These are phyloP conservation scores for Trifolium fragiferum DNA, from an alignment of 306 rosid species.

Conservation along the genomic window DNA sequence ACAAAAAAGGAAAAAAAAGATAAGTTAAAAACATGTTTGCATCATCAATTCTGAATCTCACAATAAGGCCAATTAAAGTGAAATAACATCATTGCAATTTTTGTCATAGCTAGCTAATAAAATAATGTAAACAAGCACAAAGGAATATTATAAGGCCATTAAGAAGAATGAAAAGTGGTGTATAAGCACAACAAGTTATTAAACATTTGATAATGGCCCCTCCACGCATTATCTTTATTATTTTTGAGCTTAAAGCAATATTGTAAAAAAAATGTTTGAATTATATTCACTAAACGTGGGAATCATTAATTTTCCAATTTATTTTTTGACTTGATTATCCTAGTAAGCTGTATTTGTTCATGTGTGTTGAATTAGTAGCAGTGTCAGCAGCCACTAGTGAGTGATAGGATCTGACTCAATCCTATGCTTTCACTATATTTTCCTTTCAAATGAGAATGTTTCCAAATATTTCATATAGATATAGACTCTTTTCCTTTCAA, in stretches of 20 bases:
- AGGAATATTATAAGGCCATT: conserved; percentile 21
- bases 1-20: conserved; percentile 4
- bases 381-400: conserved; percentile 60
- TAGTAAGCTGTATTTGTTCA: conserved; percentile 21
- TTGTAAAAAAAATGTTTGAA: conserved; percentile 23
- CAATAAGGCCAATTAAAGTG: conserved; percentile 39
- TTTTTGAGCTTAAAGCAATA: conserved; percentile 9
- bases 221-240: conserved; percentile 35
- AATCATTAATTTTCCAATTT: conserved; percentile 31
- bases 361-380: conserved; percentile 37
- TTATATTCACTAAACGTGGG: conserved; percentile 34
- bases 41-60: conserved; percentile 34
- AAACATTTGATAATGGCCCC: conserved; percentile 42
- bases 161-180: conserved; percentile 16
- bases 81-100: conserved; percentile 31
- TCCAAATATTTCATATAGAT: conserved; percentile 4
- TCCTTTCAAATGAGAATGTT: conserved; percentile 23
- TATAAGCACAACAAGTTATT: conserved; percentile 43
- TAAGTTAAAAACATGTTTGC: conserved; percentile 41
- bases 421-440: conserved; percentile 30
- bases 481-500: not conserved
- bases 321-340: conserved; percentile 18
- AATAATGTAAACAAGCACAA: conserved; percentile 11
- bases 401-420: conserved; percentile 62
- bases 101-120: conserved; percentile 26